A percentile compares a stretch with the other conserved stretches of the same genome.
These are phyloP conservation scores for Cyanodermella asteris DNA, from an alignment of 2,329 filamentous ascomycete species.

Conservation along the genomic window DNA sequence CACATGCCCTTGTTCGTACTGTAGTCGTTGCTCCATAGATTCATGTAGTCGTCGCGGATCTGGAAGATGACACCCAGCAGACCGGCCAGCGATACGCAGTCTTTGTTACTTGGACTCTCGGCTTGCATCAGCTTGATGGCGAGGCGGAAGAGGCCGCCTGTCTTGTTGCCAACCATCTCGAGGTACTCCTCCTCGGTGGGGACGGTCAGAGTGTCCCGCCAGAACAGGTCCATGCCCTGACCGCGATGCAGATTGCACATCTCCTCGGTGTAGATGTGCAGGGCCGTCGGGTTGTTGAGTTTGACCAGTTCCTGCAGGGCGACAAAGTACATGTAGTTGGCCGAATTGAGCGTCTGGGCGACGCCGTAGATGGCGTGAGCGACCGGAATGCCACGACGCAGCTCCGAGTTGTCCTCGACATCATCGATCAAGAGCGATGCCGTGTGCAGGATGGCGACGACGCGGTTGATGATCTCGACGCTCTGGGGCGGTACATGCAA, in stretches of 20 bases:
- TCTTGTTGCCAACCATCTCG: constrained; percentile 89
- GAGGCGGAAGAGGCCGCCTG: constrained; percentile 64
- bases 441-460: constrained; percentile 70
- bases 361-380: constrained; percentile 70
- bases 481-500: constrained; percentile 49
- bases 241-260: constrained; percentile 66
- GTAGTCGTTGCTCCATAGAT: constrained; percentile 46
- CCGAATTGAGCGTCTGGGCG: constrained; percentile 74
- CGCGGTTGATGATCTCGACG: constrained; percentile 53
- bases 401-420: constrained; percentile 58
- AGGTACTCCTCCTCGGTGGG: constrained; percentile 75
- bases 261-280: constrained; percentile 60
- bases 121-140: constrained; percentile 78
- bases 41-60: constrained; percentile 80
- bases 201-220: constrained; percentile 66
- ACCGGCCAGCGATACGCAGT: constrained; percentile 48
- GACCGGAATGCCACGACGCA: constrained; percentile 60
- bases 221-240: constrained; percentile 81
- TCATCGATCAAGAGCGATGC: constrained; percentile 70
- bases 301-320: constrained; percentile 54
- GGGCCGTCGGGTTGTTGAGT: constrained; percentile 43
- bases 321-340: constrained; percentile 74
- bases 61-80: constrained; percentile 72
- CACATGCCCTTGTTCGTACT: constrained; percentile 10
- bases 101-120: constrained; percentile 30